A percentile compares a stretch with the other conserved stretches of the same genome.
phyloP scores from a whole-genome alignment of 2,329 filamentous ascomycete genomes.

The Ophiostoma australiae region DNA sequence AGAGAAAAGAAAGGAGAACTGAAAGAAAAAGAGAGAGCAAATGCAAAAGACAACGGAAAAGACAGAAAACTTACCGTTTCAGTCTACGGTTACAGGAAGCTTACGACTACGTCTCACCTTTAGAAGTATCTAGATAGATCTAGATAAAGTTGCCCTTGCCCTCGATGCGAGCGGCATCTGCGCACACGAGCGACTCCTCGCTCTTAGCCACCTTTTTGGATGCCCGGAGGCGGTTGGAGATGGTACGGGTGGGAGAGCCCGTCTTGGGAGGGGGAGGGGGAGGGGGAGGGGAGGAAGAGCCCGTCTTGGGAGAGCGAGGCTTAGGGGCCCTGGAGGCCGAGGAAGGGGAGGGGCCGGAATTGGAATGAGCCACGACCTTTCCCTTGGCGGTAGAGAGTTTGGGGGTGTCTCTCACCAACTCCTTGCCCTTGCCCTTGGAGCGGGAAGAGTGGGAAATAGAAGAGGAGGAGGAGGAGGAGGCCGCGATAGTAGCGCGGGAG shows the following conservation, averaged over 20 bases:
- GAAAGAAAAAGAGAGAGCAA: neutral
- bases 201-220: neutral
- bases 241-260: neutral
- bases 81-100: neutral
- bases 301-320: neutral
- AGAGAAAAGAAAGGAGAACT: neutral
- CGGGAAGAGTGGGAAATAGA: neutral
- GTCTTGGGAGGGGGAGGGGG: neutral
- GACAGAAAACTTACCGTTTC: neutral
- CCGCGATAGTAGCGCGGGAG: neutral
- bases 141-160: neutral
- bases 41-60: neutral
- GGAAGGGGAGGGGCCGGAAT: neutral
- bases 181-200: neutral
- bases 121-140: neutral
- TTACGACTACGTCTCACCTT: conserved; percentile 5
- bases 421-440: conserved; percentile 1
- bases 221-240: neutral
- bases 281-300: neutral
- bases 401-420: neutral
- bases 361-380: neutral
- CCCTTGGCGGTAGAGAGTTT: neutral
- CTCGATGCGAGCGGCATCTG: neutral
- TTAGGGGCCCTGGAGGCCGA: neutral
- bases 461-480: neutral